Percentiles rank a stretch among this genome's conserved stretches.
These are phyloP conservation scores for Ampelocalamus luodianensis DNA, from an alignment of 176 grass and related monocot genomes.

Conservation along the genomic window DNA sequence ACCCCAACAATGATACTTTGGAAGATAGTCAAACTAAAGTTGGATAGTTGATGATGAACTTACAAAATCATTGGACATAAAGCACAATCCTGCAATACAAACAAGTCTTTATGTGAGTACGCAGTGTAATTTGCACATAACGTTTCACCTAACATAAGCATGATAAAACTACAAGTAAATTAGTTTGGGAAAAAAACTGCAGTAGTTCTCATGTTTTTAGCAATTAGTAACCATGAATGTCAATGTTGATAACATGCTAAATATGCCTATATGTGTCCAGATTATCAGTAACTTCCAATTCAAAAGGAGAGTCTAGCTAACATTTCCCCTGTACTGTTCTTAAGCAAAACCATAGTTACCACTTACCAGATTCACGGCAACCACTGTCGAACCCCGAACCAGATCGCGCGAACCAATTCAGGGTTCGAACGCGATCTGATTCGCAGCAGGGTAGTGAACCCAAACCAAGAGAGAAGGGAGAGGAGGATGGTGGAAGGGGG, in stretches of 20 bases:
- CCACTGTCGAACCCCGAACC: too few species aligned
- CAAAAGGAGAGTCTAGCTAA: neutral
- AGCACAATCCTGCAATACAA: constrained; percentile 84
- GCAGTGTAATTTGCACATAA: neutral
- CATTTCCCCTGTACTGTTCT: neutral
- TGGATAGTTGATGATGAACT: constrained; percentile 42
- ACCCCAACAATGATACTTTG: neutral
- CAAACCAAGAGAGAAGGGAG: too few species aligned
- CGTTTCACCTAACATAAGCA: neutral
- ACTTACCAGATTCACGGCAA: too few species aligned
- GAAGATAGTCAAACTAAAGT: neutral
- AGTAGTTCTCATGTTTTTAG: neutral
- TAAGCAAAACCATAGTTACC: neutral
- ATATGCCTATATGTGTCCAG: neutral
- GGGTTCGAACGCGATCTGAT: too few species aligned
- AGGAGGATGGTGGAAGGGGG: too few species aligned
- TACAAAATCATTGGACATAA: constrained; percentile 99
- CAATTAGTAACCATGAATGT: neutral
- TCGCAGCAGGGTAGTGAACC: too few species aligned
- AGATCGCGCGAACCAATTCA: too few species aligned
- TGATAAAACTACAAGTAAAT: constrained; percentile 28
- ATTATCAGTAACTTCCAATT: constrained; percentile 27
- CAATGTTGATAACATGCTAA: neutral
- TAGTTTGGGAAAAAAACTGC: neutral
- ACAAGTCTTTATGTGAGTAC: constrained; percentile 35